Evolutionary conservation across 192 early-diverging fungal species (phyloP).

Genomic region (Thoreauomyces humboldtii): DNA sequence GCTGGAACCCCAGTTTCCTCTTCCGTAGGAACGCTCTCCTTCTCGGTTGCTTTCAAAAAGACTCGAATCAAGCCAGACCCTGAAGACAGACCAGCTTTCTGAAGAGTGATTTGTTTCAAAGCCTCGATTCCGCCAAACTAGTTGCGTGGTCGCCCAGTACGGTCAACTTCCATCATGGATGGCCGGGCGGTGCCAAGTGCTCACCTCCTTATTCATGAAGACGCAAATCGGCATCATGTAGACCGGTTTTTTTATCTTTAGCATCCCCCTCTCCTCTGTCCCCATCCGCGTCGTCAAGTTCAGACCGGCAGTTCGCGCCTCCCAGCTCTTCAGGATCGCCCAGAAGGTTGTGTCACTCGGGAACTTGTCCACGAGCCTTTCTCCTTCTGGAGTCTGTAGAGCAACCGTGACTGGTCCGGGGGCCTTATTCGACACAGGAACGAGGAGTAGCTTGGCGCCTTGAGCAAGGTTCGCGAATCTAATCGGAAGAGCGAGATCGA

Average conservation of each 20-base stretch:
- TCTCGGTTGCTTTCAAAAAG: conserved; percentile 57
- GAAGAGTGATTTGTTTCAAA: conserved; percentile 68
- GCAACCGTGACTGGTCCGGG: conserved; percentile 54
- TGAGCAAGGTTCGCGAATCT: conserved; percentile 80
- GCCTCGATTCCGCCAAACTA: conserved; percentile 57
- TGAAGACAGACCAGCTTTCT: conserved; percentile 62
- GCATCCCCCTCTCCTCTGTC: conserved; percentile 18
- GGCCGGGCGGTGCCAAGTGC: too few species aligned
- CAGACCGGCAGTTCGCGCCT: conserved; percentile 47
- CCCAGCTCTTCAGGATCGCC: conserved; percentile 63
- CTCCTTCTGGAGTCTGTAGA: conserved; percentile 70
- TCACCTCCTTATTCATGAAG: conserved; percentile 65
- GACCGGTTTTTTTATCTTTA: conserved; percentile 31
- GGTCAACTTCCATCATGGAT: too few species aligned
- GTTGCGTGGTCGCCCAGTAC: too few species aligned
- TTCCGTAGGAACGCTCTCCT: too few species aligned
- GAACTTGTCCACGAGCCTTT: conserved; percentile 65
- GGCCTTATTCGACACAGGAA: conserved; percentile 1
- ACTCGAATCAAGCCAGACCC: conserved; percentile 72
- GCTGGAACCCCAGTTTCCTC: too few species aligned
- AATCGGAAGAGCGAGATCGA: conserved; percentile 72
- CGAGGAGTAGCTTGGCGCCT: conserved; percentile 71
- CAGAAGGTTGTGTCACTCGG: conserved; percentile 60
- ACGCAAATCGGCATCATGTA: conserved; percentile 66
- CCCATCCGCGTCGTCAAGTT: conserved; percentile 54